phyloP scores from a whole-genome alignment of 495 filamentous ascomycete genomes.

The Pseudomonodictys pantanalensis region DNA sequence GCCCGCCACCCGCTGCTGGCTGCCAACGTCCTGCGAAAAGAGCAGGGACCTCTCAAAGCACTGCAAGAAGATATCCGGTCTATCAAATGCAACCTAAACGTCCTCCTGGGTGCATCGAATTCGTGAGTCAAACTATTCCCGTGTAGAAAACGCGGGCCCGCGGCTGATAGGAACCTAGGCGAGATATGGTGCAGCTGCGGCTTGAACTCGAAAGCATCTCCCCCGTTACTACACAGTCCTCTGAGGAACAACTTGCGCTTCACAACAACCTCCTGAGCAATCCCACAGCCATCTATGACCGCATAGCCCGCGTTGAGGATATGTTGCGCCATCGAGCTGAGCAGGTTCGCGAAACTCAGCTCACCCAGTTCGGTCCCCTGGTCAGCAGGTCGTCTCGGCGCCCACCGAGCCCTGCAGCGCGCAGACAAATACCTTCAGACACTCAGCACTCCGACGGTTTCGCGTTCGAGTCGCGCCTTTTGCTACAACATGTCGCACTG shows the following conservation, averaged over 20 bases:
- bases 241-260: constrained; percentile 5
- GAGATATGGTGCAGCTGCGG: constrained; percentile 6
- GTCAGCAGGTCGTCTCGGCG: constrained; percentile 5
- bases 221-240: constrained; percentile 3
- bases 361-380: constrained; percentile 9
- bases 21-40: constrained; percentile 20
- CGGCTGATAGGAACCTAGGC: constrained; percentile 3
- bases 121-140: constrained; percentile 25
- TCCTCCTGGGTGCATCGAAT: constrained; percentile 34
- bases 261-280: constrained; percentile 11
- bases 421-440: constrained; percentile 5
- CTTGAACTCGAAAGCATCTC: constrained; percentile 11
- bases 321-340: constrained; percentile 7
- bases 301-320: constrained; percentile 12
- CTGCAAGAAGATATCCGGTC: constrained; percentile 32
- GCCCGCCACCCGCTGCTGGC: neutral
- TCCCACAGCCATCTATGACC: constrained; percentile 6
- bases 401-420: constrained; percentile 9
- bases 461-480: constrained; percentile 9
- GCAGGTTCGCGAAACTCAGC: constrained; percentile 9
- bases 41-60: constrained; percentile 21
- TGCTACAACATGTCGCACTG: constrained; percentile 13
- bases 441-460: constrained; percentile 10
- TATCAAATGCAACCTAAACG: constrained; percentile 33
- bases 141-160: neutral